Evolutionary conservation across 371 early-diverging fungal genomes (phyloP).

Genomic region (Thermomucor indicae-seudaticae): DNA sequence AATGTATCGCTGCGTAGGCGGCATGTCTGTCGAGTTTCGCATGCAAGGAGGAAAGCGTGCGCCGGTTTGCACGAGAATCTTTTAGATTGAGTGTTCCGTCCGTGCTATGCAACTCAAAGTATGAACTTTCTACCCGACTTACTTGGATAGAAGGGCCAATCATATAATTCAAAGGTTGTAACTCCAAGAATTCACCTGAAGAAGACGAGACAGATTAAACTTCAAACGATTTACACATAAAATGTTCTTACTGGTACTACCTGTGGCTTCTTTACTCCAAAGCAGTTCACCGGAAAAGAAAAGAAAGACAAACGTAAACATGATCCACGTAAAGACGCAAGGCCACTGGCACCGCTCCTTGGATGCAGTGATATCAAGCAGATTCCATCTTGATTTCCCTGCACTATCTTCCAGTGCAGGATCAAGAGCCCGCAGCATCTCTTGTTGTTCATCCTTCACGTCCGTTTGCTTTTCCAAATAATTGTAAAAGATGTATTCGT

Average conservation of each 20-base stretch:
- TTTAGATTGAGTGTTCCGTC: not conserved
- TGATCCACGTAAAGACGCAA: conserved; percentile 10
- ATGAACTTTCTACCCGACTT: not conserved
- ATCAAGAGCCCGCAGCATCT: too few species aligned
- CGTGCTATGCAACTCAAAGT: not conserved
- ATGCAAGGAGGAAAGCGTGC: conserved; percentile 53
- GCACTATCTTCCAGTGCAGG: too few species aligned
- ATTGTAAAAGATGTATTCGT: too few species aligned
- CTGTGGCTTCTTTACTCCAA: conserved; percentile 8
- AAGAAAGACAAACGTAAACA: conserved; percentile 9
- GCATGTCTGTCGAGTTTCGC: conserved; percentile 32
- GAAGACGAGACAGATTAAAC: not conserved
- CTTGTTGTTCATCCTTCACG: too few species aligned
- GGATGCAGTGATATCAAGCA: too few species aligned
- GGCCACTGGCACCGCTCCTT: too few species aligned
- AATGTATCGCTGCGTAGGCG: conserved; percentile 21
- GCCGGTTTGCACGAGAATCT: conserved; percentile 41
- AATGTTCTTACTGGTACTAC: not conserved
- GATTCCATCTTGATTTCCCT: too few species aligned
- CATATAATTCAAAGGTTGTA: conserved; percentile 21
- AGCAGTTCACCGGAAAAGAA: conserved; percentile 18
- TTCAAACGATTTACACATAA: not conserved
- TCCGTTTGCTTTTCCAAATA: too few species aligned
- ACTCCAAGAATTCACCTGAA: conserved; percentile 18
- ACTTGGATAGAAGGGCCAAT: conserved; percentile 23